Evolutionary conservation across 2,329 filamentous ascomycete genomes (phyloP).

Genomic region (Aspergillus sp.): DNA sequence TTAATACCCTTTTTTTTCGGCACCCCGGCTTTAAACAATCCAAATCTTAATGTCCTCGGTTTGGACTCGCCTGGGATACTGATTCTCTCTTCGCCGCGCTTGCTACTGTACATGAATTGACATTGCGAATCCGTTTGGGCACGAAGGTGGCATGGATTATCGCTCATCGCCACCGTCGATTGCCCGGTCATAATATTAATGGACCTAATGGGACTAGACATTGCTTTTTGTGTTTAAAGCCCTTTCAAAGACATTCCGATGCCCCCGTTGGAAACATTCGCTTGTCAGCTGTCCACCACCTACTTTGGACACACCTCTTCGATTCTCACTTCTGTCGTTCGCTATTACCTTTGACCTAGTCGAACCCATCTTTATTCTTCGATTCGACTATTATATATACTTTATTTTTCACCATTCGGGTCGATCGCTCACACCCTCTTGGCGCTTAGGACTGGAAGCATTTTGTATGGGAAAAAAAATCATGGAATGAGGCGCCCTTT

Average conservation of each 20-base stretch:
- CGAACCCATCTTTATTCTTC: conserved; percentile 29
- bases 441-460: conserved; percentile 35
- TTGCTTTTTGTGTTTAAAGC: conserved; percentile 4
- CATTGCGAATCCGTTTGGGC: conserved; percentile 22
- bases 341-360: conserved; percentile 30
- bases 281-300: conserved; percentile 29
- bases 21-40: conserved; percentile 15
- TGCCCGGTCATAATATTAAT: conserved; percentile 43
- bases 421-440: conserved; percentile 39
- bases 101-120: conserved; percentile 39
- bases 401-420: conserved; percentile 34
- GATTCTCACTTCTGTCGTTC: conserved; percentile 34
- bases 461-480: conserved; percentile 24
- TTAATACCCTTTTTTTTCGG: conserved; percentile 33
- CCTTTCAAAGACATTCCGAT: conserved; percentile 3
- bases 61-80: conserved; percentile 18
- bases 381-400: conserved; percentile 32
- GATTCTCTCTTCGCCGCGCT: conserved; percentile 12
- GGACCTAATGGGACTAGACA: conserved; percentile 8
- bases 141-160: conserved; percentile 12
- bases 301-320: conserved; percentile 24
- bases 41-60: conserved; percentile 16
- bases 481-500: conserved; percentile 27
- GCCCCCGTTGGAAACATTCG: conserved; percentile 36
- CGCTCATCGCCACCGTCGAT: conserved; percentile 14